These are phyloP conservation scores for Colletotrichum aenigma DNA, from an alignment of 2,329 filamentous ascomycete species.

Conservation along the genomic window DNA sequence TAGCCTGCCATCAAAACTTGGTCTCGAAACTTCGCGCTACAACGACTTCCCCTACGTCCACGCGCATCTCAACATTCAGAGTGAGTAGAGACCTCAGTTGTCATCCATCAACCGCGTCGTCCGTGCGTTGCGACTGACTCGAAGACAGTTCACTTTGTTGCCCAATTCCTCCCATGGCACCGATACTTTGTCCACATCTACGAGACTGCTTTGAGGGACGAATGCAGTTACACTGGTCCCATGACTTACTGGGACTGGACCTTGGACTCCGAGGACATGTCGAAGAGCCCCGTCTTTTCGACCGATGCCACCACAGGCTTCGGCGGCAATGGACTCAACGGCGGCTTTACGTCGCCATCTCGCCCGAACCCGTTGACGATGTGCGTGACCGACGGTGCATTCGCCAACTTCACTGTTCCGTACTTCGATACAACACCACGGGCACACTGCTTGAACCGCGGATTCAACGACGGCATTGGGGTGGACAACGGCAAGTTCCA, in stretches of 20 bases:
- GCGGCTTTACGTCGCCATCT: background rate
- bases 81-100: background rate
- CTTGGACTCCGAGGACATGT: conserved; percentile 29
- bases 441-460: conserved; percentile 30
- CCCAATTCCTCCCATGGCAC: conserved; percentile 38
- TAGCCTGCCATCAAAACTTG: conserved; percentile 27
- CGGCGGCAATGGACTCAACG: conserved; percentile 29
- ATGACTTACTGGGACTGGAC: conserved; percentile 39
- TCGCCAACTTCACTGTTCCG: conserved; percentile 23
- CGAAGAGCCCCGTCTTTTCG: conserved; percentile 25
- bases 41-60: conserved; percentile 36
- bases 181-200: conserved; percentile 36
- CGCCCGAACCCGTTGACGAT: background rate
- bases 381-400: conserved; percentile 26
- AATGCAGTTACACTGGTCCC: conserved; percentile 27
- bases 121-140: background rate
- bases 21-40: conserved; percentile 27
- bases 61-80: conserved; percentile 12
- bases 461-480: conserved; percentile 21
- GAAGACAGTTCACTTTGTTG: conserved; percentile 30
- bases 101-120: background rate
- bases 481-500: background rate
- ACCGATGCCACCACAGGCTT: conserved; percentile 27
- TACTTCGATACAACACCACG: conserved; percentile 16
- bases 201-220: conserved; percentile 27